Percentiles rank a stretch among this genome's conserved stretches.
Conservation (phyloP, 2,329 filamentous ascomycete species). For the Aspergillus uvarum region DNA sequence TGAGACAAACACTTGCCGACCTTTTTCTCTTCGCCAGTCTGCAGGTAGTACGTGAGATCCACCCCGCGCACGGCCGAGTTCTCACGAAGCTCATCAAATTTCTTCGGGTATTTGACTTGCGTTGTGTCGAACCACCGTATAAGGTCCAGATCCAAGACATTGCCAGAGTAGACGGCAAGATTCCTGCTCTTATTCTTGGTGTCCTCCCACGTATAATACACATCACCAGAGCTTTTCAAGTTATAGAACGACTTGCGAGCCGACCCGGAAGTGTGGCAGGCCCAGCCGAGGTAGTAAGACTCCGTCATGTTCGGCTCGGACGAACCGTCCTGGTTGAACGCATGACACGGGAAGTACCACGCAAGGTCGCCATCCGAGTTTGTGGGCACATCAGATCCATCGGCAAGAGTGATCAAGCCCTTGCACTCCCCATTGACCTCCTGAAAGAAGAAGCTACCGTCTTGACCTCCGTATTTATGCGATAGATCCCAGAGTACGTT, state of each 20-base stretch:
- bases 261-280: conserved; percentile 74
- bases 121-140: conserved; percentile 84
- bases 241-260: conserved; percentile 75
- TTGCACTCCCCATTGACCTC: conserved; percentile 98
- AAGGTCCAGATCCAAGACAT: conserved; percentile 85
- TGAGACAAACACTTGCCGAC: conserved; percentile 85
- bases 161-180: conserved; percentile 89
- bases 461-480: conserved; percentile 78
- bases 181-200: conserved; percentile 86
- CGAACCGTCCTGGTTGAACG: conserved; percentile 93
- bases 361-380: conserved; percentile 72
- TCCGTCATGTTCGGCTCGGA: conserved; percentile 70
- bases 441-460: conserved; percentile 96
- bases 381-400: conserved; percentile 74
- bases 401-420: conserved; percentile 72
- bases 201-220: conserved; percentile 96
- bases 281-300: conserved; percentile 78
- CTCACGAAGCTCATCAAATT: conserved; percentile 77
- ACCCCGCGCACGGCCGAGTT: conserved; percentile 72
- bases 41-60: conserved; percentile 86
- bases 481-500: conserved; percentile 89
- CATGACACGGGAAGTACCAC: conserved; percentile 95
- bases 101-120: conserved; percentile 71
- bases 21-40: conserved; percentile 73
- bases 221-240: conserved; percentile 71